Conservation (phyloP, 305 asterid species). For the Solanum hybrid region DNA sequence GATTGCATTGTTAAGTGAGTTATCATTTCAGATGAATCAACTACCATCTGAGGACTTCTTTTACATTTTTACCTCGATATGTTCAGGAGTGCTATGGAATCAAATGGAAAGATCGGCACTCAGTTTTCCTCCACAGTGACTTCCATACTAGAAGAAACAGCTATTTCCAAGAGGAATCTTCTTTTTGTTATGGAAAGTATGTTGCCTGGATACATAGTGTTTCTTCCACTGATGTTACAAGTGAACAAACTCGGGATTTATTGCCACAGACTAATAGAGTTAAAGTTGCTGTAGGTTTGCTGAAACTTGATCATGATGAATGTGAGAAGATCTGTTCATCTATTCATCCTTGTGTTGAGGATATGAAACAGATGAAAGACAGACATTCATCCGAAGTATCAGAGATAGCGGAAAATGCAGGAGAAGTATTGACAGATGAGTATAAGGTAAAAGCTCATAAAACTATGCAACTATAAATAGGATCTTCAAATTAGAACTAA, state of each 20-base stretch:
- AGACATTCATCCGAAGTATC: neutral
- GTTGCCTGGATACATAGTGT: neutral
- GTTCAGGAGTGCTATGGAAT: constrained; percentile 5
- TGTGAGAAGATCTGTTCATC: constrained; percentile 3
- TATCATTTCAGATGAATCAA: neutral
- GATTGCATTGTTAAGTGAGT: constrained; percentile 7
- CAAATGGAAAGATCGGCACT: constrained; percentile 1
- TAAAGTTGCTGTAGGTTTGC: neutral
- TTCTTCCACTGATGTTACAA: neutral
- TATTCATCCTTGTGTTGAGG: neutral
- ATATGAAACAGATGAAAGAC: constrained; percentile 1
- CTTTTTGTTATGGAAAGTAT: constrained; percentile 4
- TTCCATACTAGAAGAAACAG: constrained; percentile 11
- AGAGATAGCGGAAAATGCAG: constrained; percentile 1
- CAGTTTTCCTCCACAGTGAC: constrained; percentile 1
- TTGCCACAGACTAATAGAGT: neutral
- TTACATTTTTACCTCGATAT: neutral
- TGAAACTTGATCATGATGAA: neutral
- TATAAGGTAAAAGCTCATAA: constrained; percentile 4
- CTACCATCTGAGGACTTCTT: neutral
- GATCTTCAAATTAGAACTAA: neutral
- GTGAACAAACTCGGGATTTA: too few species aligned
- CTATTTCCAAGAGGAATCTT: neutral
- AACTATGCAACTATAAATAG: neutral
- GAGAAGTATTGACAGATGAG: constrained; percentile 4